Evolutionary conservation across 2,329 filamentous ascomycete genomes (phyloP).

Genomic region (Bipolaris oryzae): DNA sequence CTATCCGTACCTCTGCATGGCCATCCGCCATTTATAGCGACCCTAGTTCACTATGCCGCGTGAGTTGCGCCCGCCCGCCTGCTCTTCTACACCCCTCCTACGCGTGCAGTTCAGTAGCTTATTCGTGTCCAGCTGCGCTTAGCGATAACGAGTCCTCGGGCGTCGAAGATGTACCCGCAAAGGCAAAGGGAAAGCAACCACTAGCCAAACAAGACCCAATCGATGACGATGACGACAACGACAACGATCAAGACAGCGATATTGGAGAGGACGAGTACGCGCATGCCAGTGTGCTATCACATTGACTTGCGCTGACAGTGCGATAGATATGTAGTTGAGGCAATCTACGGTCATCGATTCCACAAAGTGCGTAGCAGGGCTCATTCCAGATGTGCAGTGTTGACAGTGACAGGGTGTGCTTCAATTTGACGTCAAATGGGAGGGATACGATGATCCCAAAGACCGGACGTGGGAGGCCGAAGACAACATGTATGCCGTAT

Average conservation of each 20-base stretch:
- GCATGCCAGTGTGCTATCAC: constrained; percentile 36
- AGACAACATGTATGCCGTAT: constrained; percentile 65
- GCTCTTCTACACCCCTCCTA: neutral
- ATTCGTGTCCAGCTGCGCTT: constrained; percentile 46
- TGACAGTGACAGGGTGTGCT: constrained; percentile 28
- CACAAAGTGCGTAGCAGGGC: constrained; percentile 18
- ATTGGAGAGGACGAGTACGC: constrained; percentile 51
- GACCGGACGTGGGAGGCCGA: constrained; percentile 83
- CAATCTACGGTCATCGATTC: constrained; percentile 70
- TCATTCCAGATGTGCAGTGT: constrained; percentile 35
- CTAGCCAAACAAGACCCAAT: constrained; percentile 8
- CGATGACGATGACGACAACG: constrained; percentile 43
- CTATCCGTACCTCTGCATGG: neutral
- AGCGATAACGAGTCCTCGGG: constrained; percentile 48
- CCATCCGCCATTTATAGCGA: constrained; percentile 16
- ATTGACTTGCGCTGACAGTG: constrained; percentile 29
- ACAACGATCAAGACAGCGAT: constrained; percentile 44
- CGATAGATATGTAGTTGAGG: constrained; percentile 73
- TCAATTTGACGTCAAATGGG: constrained; percentile 79
- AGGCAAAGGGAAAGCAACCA: constrained; percentile 18
- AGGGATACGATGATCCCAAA: constrained; percentile 71
- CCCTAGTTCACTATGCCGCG: constrained; percentile 40
- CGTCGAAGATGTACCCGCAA: constrained; percentile 37
- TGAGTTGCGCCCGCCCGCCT: constrained; percentile 30
- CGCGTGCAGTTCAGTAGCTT: constrained; percentile 18